Base-by-base conservation (phyloP, 352 stramenopile genomes). In the Phytophthora hibernalis region DNA sequence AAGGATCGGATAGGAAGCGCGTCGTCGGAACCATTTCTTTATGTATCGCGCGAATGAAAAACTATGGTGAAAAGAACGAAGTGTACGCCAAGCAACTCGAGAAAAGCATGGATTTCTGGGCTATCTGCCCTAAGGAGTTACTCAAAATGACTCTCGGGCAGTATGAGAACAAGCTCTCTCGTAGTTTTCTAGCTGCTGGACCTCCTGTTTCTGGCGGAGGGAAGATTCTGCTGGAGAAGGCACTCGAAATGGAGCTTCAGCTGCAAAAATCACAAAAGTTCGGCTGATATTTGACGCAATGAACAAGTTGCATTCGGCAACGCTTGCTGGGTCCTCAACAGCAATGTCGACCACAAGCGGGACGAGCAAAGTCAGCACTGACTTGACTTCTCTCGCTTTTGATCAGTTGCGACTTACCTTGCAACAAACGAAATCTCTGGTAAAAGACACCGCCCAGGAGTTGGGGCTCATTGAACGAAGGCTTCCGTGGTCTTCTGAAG, bases 1-100 rank as follows among this genome's bases (percentile, higher is more conserved):
- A 59, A 2, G 74, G 76, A 37, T 42, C 74, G 26, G 59, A 54
- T 5, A 52, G 49, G n/a, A 58, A 24, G n/a, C 59, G 60, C 9
- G 65, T 88, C 1, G 77, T 90, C 9, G 83, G 83, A 10, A 91
- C 85, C 48, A 84, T 91, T 48, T 77, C 51, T 3, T 56, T 91
- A 7, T 44, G 55, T 3, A 44, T 90, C 0, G 53, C 76, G 30
- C 72, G 79, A 2, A 54, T 65, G 0, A 60, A 79, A 44, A 59
- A 35, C 0, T 65, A 76, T 2, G 12, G 38, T 11, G 44, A 45
- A 1, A 61, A 55, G 12, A 52, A 68, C 35, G 9, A 53, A 16
- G 79, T 91, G 0, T 61, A 84, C 4, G 72, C 74, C 5, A 82
- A 74, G 43, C 50, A 69, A 1, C 66, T 84, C 5, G 33, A 65